Conservation (phyloP, 1,139 yeast genomes). For the Suhomyces anneliseae region DNA sequence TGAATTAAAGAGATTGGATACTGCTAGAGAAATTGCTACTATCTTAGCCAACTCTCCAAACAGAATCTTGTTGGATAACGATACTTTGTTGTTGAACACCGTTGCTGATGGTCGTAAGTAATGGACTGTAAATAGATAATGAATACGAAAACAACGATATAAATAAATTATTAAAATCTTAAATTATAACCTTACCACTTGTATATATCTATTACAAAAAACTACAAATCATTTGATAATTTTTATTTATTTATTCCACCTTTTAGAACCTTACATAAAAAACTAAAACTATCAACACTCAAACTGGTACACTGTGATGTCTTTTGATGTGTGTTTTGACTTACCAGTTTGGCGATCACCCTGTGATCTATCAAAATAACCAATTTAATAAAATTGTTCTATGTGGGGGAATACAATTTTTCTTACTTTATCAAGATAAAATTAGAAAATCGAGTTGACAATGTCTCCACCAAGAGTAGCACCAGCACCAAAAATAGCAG, state of each 20-base stretch:
- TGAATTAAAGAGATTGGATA: conserved; percentile 93
- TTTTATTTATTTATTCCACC: too few species aligned
- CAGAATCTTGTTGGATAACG: conserved; percentile 87
- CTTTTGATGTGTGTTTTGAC: too few species aligned
- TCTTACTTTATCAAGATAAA: conserved; percentile 24
- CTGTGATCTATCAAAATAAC: neutral
- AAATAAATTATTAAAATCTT: neutral
- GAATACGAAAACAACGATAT: neutral
- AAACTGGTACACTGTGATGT: neutral
- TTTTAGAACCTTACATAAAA: too few species aligned
- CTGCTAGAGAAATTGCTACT: conserved; percentile 93
- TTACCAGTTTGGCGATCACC: neutral
- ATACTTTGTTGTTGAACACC: conserved; percentile 87
- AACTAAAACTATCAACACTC: neutral
- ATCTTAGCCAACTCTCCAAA: conserved; percentile 87
- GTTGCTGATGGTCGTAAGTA: conserved; percentile 61
- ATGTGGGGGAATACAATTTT: too few species aligned
- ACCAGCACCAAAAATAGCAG: conserved; percentile 96
- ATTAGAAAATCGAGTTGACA: conserved; percentile 71
- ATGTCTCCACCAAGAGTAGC: conserved; percentile 90
- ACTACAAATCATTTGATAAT: too few species aligned
- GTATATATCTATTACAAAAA: too few species aligned
- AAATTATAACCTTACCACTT: too few species aligned
- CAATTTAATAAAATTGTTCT: neutral
- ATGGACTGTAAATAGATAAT: conserved; percentile 7